A percentile compares a stretch with the other conserved stretches of the same genome.
phyloP scores from a whole-genome alignment of 768 basidiomycete species.

The Auriscalpium microsporum region DNA sequence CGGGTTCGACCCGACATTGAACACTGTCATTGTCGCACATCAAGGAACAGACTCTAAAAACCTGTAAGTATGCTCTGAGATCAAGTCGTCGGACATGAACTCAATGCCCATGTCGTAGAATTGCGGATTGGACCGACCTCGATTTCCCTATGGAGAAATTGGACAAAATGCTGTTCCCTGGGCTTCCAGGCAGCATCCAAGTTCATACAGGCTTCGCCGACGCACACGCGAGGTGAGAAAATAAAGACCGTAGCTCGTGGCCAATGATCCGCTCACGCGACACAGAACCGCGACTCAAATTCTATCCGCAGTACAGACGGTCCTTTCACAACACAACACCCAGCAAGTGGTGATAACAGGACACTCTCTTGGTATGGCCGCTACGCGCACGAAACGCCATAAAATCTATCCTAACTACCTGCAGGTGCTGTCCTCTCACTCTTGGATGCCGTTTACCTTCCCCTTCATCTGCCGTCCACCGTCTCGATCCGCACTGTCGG shows the following conservation, averaged over 20 bases:
- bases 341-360: slow-evolving; percentile 34
- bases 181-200: slow-evolving; percentile 32
- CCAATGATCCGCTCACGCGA: background rate
- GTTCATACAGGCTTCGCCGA: slow-evolving; percentile 49
- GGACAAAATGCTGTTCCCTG: slow-evolving; percentile 45
- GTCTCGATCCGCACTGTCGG: slow-evolving; percentile 34
- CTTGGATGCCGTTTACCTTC: slow-evolving; percentile 24
- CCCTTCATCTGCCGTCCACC: slow-evolving; percentile 21
- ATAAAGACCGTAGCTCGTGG: background rate
- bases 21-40: slow-evolving; percentile 51
- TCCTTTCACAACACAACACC: slow-evolving; percentile 31
- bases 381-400: background rate
- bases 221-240: slow-evolving; percentile 30
- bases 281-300: slow-evolving; percentile 33
- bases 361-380: background rate
- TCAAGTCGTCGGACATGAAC: background rate
- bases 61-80: slow-evolving; percentile 29
- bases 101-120: slow-evolving; percentile 20
- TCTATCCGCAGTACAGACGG: slow-evolving; percentile 32
- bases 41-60: slow-evolving; percentile 52
- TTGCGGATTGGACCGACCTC: slow-evolving; percentile 44
- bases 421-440: slow-evolving; percentile 24
- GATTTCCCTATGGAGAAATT: slow-evolving; percentile 33
- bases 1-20: slow-evolving; percentile 43
- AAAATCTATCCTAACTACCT: background rate